phyloP scores from a whole-genome alignment of 2,329 filamentous ascomycete species.

The Aspergillus felis region DNA sequence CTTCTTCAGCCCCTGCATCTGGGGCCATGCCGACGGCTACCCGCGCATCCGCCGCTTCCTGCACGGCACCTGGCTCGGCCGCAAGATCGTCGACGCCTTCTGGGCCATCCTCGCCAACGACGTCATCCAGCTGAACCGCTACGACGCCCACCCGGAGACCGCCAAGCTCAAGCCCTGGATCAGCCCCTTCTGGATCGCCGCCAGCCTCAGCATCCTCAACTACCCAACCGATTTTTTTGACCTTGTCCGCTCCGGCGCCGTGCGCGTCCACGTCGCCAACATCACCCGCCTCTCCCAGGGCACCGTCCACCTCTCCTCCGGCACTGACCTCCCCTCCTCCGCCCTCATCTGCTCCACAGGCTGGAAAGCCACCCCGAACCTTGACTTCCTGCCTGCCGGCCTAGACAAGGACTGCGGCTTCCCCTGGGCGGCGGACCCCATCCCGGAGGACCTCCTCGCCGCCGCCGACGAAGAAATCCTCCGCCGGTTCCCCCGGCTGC shows the following conservation, averaged over 20 bases:
- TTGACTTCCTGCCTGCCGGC: slow-evolving; percentile 46
- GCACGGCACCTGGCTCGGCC: slow-evolving; percentile 51
- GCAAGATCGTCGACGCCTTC: slow-evolving; percentile 48
- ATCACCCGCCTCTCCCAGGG: slow-evolving; percentile 46
- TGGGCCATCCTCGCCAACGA: slow-evolving; percentile 52
- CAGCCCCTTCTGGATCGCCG: slow-evolving; percentile 51
- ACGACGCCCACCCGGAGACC: slow-evolving; percentile 43
- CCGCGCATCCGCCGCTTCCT: slow-evolving; percentile 42
- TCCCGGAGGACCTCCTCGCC: slow-evolving; percentile 35
- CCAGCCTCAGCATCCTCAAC: slow-evolving; percentile 58
- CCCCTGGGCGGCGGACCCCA: slow-evolving; percentile 34
- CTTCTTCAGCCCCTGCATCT: slow-evolving; percentile 72
- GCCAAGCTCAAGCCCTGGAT: slow-evolving; percentile 46
- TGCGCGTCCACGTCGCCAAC: slow-evolving; percentile 55
- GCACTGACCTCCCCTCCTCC: slow-evolving; percentile 44
- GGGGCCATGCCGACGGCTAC: slow-evolving; percentile 62
- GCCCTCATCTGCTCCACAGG: slow-evolving; percentile 55
- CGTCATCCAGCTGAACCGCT: slow-evolving; percentile 45
- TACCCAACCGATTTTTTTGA: slow-evolving; percentile 57
- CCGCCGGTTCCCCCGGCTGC: slow-evolving; percentile 48
- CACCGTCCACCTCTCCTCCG: slow-evolving; percentile 48
- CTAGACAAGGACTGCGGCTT: slow-evolving; percentile 47
- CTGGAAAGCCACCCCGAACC: slow-evolving; percentile 49
- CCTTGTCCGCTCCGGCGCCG: slow-evolving; percentile 50
- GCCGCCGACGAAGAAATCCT: slow-evolving; percentile 51